These are phyloP conservation scores for Cyclocybe cylindracea DNA, from an alignment of 768 basidiomycete species.

Conservation along the genomic window DNA sequence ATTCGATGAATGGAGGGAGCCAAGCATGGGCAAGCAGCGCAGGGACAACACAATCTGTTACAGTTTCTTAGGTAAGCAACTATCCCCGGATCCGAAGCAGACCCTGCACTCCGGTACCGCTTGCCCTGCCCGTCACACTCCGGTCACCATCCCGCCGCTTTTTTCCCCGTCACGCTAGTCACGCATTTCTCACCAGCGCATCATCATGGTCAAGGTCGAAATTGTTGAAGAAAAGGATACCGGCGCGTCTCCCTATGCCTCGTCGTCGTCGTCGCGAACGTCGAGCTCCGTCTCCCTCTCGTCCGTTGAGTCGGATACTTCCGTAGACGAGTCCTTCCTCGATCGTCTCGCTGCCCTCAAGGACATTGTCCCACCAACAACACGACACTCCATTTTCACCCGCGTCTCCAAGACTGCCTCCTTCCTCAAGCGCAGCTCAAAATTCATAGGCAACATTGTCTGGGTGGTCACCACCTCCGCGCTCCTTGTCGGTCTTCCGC, in stretches of 20 bases:
- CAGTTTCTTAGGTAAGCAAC: constrained; percentile 19
- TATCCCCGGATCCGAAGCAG: constrained; percentile 24
- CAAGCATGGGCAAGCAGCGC: constrained; percentile 24
- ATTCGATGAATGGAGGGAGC: constrained; percentile 20
- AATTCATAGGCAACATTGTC: constrained; percentile 82
- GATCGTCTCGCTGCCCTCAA: constrained; percentile 91
- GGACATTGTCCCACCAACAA: constrained; percentile 93
- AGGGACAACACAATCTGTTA: constrained; percentile 24
- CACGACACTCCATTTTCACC: constrained; percentile 73
- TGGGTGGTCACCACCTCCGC: constrained; percentile 97
- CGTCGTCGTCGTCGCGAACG: constrained; percentile 72
- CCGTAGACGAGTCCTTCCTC: constrained; percentile 77
- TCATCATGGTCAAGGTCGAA: constrained; percentile 89
- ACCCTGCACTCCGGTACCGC: constrained; percentile 25
- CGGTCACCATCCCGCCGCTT: constrained; percentile 7
- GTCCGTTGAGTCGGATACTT: constrained; percentile 72
- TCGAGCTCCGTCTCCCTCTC: constrained; percentile 75
- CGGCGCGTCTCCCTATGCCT: constrained; percentile 71
- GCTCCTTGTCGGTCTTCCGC: constrained; percentile 88
- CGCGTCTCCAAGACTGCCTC: constrained; percentile 60
- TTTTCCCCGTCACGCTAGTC: constrained; percentile 23
- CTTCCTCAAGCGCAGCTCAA: constrained; percentile 66
- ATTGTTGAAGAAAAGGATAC: constrained; percentile 84
- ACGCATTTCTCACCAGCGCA: constrained; percentile 11
- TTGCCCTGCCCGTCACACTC: constrained; percentile 11